Evolutionary conservation across 306 rosid species (phyloP).

Genomic region (Psophocarpus tetragonolobus): DNA sequence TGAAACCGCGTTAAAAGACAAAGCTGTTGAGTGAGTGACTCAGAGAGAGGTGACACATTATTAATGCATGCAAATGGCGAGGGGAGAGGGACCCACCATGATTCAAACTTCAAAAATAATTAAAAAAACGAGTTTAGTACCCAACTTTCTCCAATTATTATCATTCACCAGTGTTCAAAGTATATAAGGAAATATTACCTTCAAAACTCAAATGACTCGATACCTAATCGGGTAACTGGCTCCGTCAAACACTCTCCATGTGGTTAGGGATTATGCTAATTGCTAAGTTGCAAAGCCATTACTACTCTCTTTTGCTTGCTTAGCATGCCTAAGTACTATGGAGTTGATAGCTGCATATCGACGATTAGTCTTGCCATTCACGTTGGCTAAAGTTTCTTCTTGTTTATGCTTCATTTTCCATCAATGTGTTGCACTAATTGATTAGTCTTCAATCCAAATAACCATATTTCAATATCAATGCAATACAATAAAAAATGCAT

Average conservation of each 20-base stretch:
- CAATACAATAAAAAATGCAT: background rate
- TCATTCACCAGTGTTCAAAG: background rate
- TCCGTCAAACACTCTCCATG: constrained; percentile 18
- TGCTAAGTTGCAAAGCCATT: background rate
- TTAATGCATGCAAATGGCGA: background rate
- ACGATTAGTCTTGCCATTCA: background rate
- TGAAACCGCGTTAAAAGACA: constrained; percentile 33
- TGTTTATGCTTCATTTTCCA: background rate
- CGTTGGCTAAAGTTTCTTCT: background rate
- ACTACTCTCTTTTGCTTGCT: background rate
- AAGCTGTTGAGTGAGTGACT: background rate
- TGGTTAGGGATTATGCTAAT: background rate
- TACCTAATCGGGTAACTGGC: background rate
- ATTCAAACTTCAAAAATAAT: constrained; percentile 15
- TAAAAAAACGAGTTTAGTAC: no score
- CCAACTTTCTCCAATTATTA: background rate
- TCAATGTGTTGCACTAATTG: background rate
- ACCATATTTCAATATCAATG: background rate
- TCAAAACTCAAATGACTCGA: background rate
- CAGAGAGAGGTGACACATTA: background rate
- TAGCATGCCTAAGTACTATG: background rate
- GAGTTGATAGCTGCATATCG: background rate
- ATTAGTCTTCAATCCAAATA: background rate
- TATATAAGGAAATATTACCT: background rate
- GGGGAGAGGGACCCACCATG: background rate